Evolutionary conservation across 805 yeast genomes (phyloP).

Genomic region (Barnettozyma siamensis): DNA sequence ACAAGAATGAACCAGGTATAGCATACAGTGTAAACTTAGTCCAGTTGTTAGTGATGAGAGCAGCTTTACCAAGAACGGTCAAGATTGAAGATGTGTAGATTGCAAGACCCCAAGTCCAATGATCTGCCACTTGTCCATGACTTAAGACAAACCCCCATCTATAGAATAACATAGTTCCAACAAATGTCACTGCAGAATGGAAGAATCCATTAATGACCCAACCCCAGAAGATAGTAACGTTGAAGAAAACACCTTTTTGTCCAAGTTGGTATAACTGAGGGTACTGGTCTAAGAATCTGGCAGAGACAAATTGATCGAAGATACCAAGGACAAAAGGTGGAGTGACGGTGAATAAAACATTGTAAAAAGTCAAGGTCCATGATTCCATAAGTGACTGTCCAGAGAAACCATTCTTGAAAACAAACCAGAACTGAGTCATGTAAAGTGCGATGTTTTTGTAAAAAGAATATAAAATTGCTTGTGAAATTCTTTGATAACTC

Average conservation of each 20-base stretch:
- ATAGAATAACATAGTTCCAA: constrained; percentile 66
- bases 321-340: constrained; percentile 97
- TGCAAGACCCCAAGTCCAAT: constrained; percentile 95
- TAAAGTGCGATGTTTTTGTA: constrained; percentile 93
- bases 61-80: constrained; percentile 93
- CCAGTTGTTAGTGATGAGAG: constrained; percentile 87
- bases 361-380: constrained; percentile 95
- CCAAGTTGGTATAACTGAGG: constrained; percentile 92
- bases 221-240: constrained; percentile 91
- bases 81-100: constrained; percentile 80
- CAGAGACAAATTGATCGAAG: constrained; percentile 92
- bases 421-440: constrained; percentile 98
- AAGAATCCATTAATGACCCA: constrained; percentile 96
- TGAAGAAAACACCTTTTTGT: constrained; percentile 81
- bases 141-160: constrained; percentile 58
- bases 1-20: constrained; percentile 84
- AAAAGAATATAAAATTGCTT: constrained; percentile 89
- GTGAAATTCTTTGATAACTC: constrained; percentile 93
- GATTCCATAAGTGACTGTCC: constrained; percentile 97
- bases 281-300: constrained; percentile 81
- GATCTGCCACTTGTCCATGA: constrained; percentile 70
- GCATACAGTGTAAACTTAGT: constrained; percentile 88
- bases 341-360: constrained; percentile 86
- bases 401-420: constrained; percentile 83
- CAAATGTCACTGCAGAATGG: constrained; percentile 81